Percentiles rank a stretch among this genome's conserved stretches.
Conservation (phyloP, 495 filamentous ascomycete genomes). For the Aspergillus cristatus region DNA sequence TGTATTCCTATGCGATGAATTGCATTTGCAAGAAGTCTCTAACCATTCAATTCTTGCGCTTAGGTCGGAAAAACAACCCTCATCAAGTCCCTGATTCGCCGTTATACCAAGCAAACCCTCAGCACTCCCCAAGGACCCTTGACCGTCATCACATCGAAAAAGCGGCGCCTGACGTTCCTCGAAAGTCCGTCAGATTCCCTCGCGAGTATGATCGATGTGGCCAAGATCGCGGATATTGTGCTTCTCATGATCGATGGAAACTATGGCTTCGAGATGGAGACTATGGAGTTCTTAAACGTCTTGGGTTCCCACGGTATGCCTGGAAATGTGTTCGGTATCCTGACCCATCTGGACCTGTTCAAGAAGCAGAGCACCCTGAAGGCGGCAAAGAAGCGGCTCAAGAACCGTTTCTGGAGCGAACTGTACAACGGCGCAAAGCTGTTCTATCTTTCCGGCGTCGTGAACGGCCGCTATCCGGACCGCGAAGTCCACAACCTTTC, state of each 20-base stretch:
- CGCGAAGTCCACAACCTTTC: slow-evolving; percentile 93
- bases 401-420: slow-evolving; percentile 93
- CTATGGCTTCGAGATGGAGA: slow-evolving; percentile 99
- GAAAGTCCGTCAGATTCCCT: slow-evolving; percentile 92
- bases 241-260: slow-evolving; percentile 97
- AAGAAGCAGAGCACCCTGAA: slow-evolving; percentile 81
- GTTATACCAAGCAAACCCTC: slow-evolving; percentile 93
- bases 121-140: slow-evolving; percentile 83
- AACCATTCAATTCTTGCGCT: slow-evolving; percentile 1
- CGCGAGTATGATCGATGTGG: slow-evolving; percentile 88
- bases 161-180: slow-evolving; percentile 84
- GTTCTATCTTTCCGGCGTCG: slow-evolving; percentile 90
- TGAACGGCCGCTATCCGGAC: slow-evolving; percentile 94
- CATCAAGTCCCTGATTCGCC: slow-evolving; percentile 83
- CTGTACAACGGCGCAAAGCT: slow-evolving; percentile 93
- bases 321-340: slow-evolving; percentile 92
- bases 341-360: slow-evolving; percentile 94
- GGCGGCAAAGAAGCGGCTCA: slow-evolving; percentile 88
- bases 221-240: slow-evolving; percentile 95
- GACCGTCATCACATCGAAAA: slow-evolving; percentile 90
- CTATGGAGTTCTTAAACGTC: slow-evolving; percentile 97
- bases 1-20: slow-evolving; percentile 29
- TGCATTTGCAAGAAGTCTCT: slow-evolving; percentile 4
- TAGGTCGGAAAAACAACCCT: slow-evolving; percentile 65
- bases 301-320: slow-evolving; percentile 88